phyloP scores from a whole-genome alignment of 495 filamentous ascomycete genomes.

The Penicillium paradoxum region DNA sequence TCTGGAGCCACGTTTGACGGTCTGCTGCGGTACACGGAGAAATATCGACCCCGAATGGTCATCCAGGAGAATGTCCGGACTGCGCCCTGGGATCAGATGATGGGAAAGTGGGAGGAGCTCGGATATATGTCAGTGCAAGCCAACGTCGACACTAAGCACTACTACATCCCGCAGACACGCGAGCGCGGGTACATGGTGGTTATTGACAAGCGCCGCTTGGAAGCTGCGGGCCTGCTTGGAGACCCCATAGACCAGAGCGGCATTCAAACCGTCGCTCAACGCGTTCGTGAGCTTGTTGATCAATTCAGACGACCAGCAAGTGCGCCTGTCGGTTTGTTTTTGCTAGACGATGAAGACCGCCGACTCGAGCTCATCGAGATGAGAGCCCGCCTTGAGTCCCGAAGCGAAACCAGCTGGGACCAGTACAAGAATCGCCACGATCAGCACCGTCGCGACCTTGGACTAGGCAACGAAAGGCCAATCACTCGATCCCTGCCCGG shows the following conservation, averaged over 20 bases:
- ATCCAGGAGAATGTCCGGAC: constrained; percentile 69
- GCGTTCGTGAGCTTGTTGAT: constrained; percentile 23
- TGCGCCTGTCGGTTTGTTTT: constrained; percentile 57
- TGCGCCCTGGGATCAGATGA: constrained; percentile 60
- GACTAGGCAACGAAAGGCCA: constrained; percentile 49
- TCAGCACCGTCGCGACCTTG: constrained; percentile 38
- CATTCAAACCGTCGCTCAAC: constrained; percentile 25
- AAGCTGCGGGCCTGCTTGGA: constrained; percentile 10
- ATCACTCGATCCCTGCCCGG: constrained; percentile 54
- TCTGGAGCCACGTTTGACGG: constrained; percentile 66
- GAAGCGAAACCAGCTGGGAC: constrained; percentile 47
- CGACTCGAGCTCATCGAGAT: constrained; percentile 47
- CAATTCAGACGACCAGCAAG: constrained; percentile 55
- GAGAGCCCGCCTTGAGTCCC: constrained; percentile 17
- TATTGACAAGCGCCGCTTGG: constrained; percentile 41
- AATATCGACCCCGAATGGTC: constrained; percentile 56
- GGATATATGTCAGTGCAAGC: constrained; percentile 49
- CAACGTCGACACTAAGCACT: constrained; percentile 66
- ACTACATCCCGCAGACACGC: constrained; percentile 76
- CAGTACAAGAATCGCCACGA: constrained; percentile 53
- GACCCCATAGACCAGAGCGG: constrained; percentile 6
- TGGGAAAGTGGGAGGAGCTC: constrained; percentile 41
- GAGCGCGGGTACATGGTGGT: constrained; percentile 67
- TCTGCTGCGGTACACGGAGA: constrained; percentile 53
- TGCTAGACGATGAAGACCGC: constrained; percentile 54